A percentile compares a stretch with the other conserved stretches of the same genome.
Evolutionary conservation across 306 rosid genomes (phyloP).

Genomic region (Psophocarpus tetragonolobus): DNA sequence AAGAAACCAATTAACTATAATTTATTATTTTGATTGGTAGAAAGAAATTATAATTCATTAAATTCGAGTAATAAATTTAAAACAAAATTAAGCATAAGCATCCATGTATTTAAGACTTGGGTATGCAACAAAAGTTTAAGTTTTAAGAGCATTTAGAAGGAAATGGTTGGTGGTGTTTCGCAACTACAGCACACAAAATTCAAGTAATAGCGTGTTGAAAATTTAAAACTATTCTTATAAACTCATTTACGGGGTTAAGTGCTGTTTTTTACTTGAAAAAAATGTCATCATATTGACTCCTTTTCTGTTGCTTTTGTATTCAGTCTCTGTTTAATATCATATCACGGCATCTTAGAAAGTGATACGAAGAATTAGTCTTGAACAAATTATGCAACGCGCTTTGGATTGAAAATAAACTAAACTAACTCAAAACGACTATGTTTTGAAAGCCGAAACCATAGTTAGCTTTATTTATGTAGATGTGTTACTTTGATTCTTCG

Average conservation of each 20-base stretch:
- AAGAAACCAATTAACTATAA: too few relatives aligned
- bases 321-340: conserved; percentile 6
- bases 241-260: background rate
- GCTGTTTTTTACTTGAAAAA: background rate
- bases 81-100: background rate
- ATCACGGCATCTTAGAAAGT: background rate
- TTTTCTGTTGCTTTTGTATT: background rate
- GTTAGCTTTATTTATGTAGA: background rate
- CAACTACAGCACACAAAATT: background rate
- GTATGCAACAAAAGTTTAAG: background rate
- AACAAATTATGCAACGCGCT: conserved; percentile 36
- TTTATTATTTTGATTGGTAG: too few relatives aligned
- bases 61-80: background rate
- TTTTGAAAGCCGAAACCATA: background rate
- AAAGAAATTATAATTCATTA: background rate
- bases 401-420: conserved; percentile 8
- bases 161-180: background rate
- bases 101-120: background rate
- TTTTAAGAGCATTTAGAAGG: background rate
- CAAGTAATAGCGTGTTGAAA: conserved; percentile 9
- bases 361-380: conserved; percentile 24
- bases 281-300: background rate
- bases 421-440: conserved; percentile 10
- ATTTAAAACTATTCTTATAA: background rate
- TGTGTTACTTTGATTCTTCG: background rate